These are phyloP conservation scores for Pseudogymnoascus sp. DNA, from an alignment of 2,329 filamentous ascomycete species.

Conservation along the genomic window DNA sequence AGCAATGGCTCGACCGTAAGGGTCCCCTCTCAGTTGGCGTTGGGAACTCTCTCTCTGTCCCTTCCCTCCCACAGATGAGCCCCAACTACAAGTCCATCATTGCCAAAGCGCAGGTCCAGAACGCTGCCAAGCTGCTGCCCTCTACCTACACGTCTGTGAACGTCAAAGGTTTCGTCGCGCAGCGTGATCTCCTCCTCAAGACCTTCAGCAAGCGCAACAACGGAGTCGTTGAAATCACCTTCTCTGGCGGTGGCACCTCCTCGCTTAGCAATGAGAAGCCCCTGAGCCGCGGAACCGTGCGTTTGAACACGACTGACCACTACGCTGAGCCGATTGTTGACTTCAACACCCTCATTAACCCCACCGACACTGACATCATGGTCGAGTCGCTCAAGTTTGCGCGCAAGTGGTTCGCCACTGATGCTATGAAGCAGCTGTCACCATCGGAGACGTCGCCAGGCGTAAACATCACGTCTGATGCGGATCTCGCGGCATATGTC, in stretches of 20 bases:
- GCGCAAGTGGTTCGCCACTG: constrained; percentile 20
- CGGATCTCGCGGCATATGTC: constrained; percentile 22
- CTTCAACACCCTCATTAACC: constrained; percentile 31
- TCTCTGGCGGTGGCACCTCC: constrained; percentile 20
- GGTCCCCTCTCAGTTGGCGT: constrained; percentile 33
- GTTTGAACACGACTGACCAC: constrained; percentile 23
- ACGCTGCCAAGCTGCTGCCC: constrained; percentile 20
- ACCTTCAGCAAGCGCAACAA: constrained; percentile 20
- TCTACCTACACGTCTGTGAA: constrained; percentile 1
- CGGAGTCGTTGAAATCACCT: constrained; percentile 29
- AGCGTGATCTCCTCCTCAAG: constrained; percentile 21
- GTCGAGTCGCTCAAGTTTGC: constrained; percentile 21
- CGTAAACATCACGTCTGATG: constrained; percentile 20
- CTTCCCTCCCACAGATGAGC: constrained; percentile 25
- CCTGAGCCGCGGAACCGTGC: constrained; percentile 31
- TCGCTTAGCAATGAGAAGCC: constrained; percentile 28
- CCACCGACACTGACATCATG: constrained; percentile 32
- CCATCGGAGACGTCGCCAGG: constrained; percentile 29
- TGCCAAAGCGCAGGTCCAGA: constrained; percentile 22
- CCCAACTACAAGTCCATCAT: constrained; percentile 21
- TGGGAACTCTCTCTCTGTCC: constrained; percentile 23
- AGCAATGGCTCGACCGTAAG: constrained; percentile 27
- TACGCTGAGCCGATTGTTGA: constrained; percentile 28
- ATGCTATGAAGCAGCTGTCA: constrained; percentile 24
- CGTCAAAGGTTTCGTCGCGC: constrained; percentile 20